Evolutionary conservation across 176 grass and related monocot genomes (phyloP).

Genomic region (Paspalum vaginatum): DNA sequence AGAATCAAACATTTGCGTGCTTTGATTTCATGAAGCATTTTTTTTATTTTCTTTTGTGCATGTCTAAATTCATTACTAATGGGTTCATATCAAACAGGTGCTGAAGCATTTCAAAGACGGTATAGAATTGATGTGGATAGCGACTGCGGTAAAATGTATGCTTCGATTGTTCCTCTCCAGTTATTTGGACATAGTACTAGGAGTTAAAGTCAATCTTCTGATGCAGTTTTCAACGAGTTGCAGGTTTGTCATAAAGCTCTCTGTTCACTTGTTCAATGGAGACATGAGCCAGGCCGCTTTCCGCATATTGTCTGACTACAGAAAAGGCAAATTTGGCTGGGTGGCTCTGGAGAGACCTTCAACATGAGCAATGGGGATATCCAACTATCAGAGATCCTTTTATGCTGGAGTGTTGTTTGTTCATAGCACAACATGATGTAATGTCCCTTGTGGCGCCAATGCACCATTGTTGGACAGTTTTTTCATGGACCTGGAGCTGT

Average conservation of each 20-base stretch:
- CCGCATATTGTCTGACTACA: conserved; percentile 80
- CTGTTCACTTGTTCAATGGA: conserved; percentile 78
- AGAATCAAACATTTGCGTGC: not conserved
- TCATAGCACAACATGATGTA: not conserved
- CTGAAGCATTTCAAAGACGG: conserved; percentile 61
- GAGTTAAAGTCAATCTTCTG: conserved; percentile 15
- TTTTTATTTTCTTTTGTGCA: not conserved
- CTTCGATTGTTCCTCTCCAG: conserved; percentile 18
- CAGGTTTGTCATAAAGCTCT: conserved; percentile 89
- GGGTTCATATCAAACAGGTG: conserved; percentile 53
- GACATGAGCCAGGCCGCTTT: conserved; percentile 82
- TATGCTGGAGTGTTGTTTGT: conserved; percentile 15
- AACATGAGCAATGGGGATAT: conserved; percentile 45
- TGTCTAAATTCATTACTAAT: conserved; percentile 6
- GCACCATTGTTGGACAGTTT: conserved; percentile 5
- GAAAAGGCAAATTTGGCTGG: conserved; percentile 95
- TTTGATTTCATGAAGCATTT: not conserved
- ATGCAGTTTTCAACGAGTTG: conserved; percentile 37
- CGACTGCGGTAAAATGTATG: conserved; percentile 77
- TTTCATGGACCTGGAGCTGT: not conserved
- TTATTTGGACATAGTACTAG: conserved; percentile 14
- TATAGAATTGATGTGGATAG: conserved; percentile 80
- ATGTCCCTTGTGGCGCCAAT: conserved; percentile 12
- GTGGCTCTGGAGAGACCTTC: conserved; percentile 87
- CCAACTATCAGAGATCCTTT: not conserved